Base-by-base conservation (phyloP, 768 basidiomycete species). In the Suillus subaureus region DNA sequence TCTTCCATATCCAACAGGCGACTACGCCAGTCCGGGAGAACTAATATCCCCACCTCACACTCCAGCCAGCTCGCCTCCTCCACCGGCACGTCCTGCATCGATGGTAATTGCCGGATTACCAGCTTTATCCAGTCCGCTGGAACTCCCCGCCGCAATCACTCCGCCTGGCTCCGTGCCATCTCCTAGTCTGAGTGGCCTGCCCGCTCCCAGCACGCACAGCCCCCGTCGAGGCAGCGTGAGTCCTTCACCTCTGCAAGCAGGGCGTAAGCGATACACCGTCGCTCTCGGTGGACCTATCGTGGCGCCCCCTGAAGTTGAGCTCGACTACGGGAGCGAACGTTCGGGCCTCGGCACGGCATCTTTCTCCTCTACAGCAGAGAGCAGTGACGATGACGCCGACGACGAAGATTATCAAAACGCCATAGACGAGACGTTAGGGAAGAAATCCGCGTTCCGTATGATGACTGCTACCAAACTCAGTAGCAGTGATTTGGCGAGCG, bases 1-100 rank as follows among this genome's bases (percentile, higher is more conserved):
- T 42, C 79, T 93, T 18, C 92, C 93, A 28, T 94, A 94, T 68
- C 93, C 93, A 21, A 88, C 89, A 3, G 93, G 93, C 4, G 93
- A 95, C 70, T 94, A 95, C 66, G 81, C 91, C 6, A 87, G 88
- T 12, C 90, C 90, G 0, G 78, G 87, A 0, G 84, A 87, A 42
- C 74, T 82, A 1, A 71, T 74, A 13, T 76, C 75, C 6, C 77
- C 63, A 66, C 49, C 70, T 70, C 66, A 71, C 61, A 81, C 74
- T 62, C 82, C 75, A 26, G 75, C 87, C n/a, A 82, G 73, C 55
- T 85, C 88, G 9, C 80, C 86, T 4, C 82, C 86, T 0, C 60
- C 64, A 15, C 61, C 64, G 18, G 71, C 80, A 11, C 82, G 82
- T 9, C 80, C 84, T 0, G 70, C 85, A 4, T 84, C 87, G 0